Evolutionary conservation across 441 rosid species (phyloP).

Genomic region (Aquilaria agallochum): DNA sequence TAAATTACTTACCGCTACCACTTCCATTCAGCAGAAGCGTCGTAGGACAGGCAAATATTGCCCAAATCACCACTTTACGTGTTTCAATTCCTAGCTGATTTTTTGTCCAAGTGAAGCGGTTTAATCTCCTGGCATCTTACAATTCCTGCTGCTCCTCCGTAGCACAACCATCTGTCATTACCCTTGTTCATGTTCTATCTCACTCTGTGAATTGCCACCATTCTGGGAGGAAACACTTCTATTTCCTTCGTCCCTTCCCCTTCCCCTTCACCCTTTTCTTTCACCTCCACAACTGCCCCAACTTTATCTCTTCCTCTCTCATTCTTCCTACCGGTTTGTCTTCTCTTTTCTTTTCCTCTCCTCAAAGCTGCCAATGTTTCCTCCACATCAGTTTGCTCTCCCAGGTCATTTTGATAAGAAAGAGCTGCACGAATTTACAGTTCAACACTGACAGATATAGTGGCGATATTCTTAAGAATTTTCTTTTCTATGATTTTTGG

Average conservation of each 20-base stretch:
- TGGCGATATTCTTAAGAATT: too few relatives aligned
- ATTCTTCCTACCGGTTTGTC: conserved; percentile 8
- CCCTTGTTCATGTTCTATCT: conserved; percentile 92
- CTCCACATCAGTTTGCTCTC: conserved; percentile 35
- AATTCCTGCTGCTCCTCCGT: conserved; percentile 88
- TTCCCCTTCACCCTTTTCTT: conserved; percentile 17
- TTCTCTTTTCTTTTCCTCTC: conserved; percentile 25
- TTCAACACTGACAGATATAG: too few relatives aligned
- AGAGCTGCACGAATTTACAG: conserved; percentile 34
- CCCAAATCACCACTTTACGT: too few relatives aligned
- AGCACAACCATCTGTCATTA: conserved; percentile 84
- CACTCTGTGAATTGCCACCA: conserved; percentile 65
- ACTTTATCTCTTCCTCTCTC: conserved; percentile 19
- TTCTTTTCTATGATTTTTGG: too few relatives aligned
- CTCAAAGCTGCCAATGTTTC: conserved; percentile 24
- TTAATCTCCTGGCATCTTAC: conserved; percentile 71
- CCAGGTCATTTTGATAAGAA: conserved; percentile 37
- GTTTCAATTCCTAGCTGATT: conserved; percentile 8
- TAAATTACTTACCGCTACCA: too few relatives aligned
- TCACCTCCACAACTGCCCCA: conserved; percentile 5
- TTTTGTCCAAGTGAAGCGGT: conserved; percentile 16
- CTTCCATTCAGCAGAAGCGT: too few relatives aligned
- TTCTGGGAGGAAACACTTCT: conserved; percentile 50
- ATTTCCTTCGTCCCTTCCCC: conserved; percentile 3
- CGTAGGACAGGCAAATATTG: too few relatives aligned